Conservation (phyloP, 345 rosid genomes). For the Erucastrum elatum region DNA sequence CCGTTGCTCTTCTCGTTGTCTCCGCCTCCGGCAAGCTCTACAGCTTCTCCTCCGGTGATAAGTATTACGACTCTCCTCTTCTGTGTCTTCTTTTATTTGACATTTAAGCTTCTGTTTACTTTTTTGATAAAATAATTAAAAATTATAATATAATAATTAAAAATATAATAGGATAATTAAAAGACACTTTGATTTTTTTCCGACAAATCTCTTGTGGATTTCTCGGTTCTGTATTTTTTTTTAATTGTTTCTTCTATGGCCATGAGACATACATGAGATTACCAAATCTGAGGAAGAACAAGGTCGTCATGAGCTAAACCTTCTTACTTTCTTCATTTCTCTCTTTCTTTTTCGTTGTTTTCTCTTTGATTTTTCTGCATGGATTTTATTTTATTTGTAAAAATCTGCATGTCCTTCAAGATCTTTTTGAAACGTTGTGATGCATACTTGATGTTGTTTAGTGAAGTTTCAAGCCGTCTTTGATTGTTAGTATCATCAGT, state of each 20-base stretch:
- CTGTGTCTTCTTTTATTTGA: neutral
- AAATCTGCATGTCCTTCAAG: conserved; percentile 21
- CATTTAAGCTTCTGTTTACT: neutral
- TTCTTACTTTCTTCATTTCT: neutral
- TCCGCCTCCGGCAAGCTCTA: conserved; percentile 1
- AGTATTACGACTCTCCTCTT: conserved; percentile 18
- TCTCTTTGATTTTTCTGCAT: conserved; percentile 5
- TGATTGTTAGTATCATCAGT: neutral
- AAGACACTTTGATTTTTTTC: neutral
- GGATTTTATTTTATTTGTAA: conserved; percentile 18
- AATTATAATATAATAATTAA: neutral
- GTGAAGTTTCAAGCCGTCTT: conserved; percentile 12
- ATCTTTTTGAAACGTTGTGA: conserved; percentile 21
- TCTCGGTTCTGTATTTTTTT: neutral
- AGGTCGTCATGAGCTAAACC: conserved; percentile 23
- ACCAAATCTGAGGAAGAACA: neutral
- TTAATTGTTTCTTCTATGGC: neutral
- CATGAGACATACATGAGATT: conserved; percentile 15
- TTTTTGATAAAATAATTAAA: neutral
- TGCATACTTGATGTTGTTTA: neutral
- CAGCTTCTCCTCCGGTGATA: conserved; percentile 40
- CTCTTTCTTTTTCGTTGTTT: neutral
- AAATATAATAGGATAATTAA: neutral
- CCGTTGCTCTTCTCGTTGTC: no score
- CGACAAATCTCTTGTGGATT: conserved; percentile 9